Evolutionary conservation across 805 yeast species (phyloP).

Genomic region (Pichia deserticola): DNA sequence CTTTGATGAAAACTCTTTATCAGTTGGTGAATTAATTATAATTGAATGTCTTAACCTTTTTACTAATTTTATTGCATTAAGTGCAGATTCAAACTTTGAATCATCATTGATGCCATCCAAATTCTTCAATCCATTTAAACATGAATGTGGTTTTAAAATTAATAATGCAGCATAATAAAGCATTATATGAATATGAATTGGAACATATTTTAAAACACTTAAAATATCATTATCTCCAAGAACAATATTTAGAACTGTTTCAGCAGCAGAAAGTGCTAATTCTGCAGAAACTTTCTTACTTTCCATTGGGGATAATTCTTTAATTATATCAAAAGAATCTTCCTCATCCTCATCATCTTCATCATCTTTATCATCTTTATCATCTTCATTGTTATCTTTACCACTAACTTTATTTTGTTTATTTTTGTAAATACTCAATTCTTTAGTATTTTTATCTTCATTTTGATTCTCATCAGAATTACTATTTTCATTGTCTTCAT

Average conservation of each 20-base stretch:
- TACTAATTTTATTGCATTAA: conserved; percentile 36
- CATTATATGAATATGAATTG: conserved; percentile 69
- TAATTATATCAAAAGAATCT: conserved; percentile 6
- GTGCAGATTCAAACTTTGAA: conserved; percentile 20
- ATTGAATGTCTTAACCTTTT: conserved; percentile 38
- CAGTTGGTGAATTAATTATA: conserved; percentile 42
- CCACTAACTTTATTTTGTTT: conserved; percentile 28
- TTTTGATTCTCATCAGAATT: neutral
- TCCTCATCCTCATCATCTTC: conserved; percentile 16
- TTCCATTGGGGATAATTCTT: conserved; percentile 21
- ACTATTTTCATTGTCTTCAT: neutral
- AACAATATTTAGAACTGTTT: conserved; percentile 51
- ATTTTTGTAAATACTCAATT: conserved; percentile 11
- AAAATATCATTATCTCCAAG: conserved; percentile 52
- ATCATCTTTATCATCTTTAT: conserved; percentile 11
- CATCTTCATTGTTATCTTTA: conserved; percentile 16
- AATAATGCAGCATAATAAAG: conserved; percentile 58
- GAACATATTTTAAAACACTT: conserved; percentile 51
- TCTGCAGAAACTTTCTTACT: conserved; percentile 29
- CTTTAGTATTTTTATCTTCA: neutral
- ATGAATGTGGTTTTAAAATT: conserved; percentile 38
- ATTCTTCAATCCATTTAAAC: conserved; percentile 12
- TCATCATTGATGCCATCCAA: conserved; percentile 14
- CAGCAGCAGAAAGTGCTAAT: conserved; percentile 57
- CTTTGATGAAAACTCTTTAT: conserved; percentile 40